phyloP scores from a whole-genome alignment of 805 yeast species.

The Candida namnaoensis region DNA sequence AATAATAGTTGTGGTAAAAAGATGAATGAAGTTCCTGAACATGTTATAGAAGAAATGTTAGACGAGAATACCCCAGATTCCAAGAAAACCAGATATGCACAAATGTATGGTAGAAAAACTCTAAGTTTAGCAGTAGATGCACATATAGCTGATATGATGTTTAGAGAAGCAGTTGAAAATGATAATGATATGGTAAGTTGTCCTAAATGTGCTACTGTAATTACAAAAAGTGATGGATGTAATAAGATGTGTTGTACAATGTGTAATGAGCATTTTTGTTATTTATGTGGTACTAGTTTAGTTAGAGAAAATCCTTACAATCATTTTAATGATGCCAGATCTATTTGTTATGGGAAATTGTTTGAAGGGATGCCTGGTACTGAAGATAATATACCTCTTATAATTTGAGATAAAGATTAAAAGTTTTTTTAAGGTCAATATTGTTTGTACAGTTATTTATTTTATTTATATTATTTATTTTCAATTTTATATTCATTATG shows the following conservation, averaged over 20 bases:
- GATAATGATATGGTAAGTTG: slow-evolving; percentile 38
- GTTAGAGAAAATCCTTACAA: slow-evolving; percentile 35
- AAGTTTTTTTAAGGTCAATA: too few species aligned
- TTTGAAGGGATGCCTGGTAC: slow-evolving; percentile 43
- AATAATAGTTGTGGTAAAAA: slow-evolving; percentile 34
- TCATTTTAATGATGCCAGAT: slow-evolving; percentile 35
- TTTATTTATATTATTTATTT: too few species aligned
- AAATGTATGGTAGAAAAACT: slow-evolving; percentile 35
- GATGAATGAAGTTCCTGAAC: slow-evolving; percentile 21
- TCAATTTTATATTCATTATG: too few species aligned
- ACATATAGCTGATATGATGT: slow-evolving; percentile 35
- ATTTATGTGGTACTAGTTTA: slow-evolving; percentile 38
- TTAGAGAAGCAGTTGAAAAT: slow-evolving; percentile 33
- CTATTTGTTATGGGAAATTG: slow-evolving; percentile 38
- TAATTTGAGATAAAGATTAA: too few species aligned
- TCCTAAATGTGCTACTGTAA: slow-evolving; percentile 40
- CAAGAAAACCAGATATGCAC: slow-evolving; percentile 24
- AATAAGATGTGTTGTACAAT: slow-evolving; percentile 50
- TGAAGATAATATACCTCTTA: slow-evolving; percentile 5
- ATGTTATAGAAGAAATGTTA: slow-evolving; percentile 15
- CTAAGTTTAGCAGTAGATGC: slow-evolving; percentile 34
- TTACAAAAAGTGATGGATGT: slow-evolving; percentile 54
- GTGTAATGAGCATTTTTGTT: slow-evolving; percentile 43
- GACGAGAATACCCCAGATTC: slow-evolving; percentile 20
- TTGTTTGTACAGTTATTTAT: too few species aligned